phyloP scores from a whole-genome alignment of 148 eudicot species.

The Rhododendron simsii region DNA sequence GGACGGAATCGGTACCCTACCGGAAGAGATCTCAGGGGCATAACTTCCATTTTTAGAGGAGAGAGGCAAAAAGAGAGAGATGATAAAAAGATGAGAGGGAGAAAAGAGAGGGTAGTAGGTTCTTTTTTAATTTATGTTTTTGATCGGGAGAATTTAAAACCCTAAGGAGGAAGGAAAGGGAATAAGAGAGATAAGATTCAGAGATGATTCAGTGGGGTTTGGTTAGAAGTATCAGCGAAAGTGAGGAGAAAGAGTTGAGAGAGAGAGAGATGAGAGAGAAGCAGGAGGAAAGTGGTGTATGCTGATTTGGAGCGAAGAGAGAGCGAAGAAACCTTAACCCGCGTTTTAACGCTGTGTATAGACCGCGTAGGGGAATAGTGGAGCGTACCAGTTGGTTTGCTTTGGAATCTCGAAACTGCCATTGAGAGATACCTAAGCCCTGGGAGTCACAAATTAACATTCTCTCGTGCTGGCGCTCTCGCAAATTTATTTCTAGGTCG shows the following conservation, averaged over 20 bases:
- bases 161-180: not conserved
- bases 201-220: constrained; percentile 1
- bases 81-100: not conserved
- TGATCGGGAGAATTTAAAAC: not conserved
- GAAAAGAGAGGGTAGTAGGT: not conserved
- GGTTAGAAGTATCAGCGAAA: not conserved
- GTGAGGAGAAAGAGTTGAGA: not conserved
- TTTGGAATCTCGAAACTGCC: not conserved
- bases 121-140: not conserved
- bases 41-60: constrained; percentile 19
- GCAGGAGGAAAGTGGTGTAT: not conserved
- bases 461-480: too few relatives aligned
- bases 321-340: not conserved
- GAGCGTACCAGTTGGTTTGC: not conserved
- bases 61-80: not conserved
- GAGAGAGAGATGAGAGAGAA: not conserved
- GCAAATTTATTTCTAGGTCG: too few relatives aligned
- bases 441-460: too few relatives aligned
- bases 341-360: not conserved
- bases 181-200: not conserved
- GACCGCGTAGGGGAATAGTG: not conserved
- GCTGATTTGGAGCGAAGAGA: not conserved
- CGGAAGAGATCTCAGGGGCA: constrained; percentile 51
- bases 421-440: too few relatives aligned
- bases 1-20: constrained; percentile 89